These are phyloP conservation scores for Globisporangium yorkense DNA, from an alignment of 352 stramenopile species.

Conservation along the genomic window DNA sequence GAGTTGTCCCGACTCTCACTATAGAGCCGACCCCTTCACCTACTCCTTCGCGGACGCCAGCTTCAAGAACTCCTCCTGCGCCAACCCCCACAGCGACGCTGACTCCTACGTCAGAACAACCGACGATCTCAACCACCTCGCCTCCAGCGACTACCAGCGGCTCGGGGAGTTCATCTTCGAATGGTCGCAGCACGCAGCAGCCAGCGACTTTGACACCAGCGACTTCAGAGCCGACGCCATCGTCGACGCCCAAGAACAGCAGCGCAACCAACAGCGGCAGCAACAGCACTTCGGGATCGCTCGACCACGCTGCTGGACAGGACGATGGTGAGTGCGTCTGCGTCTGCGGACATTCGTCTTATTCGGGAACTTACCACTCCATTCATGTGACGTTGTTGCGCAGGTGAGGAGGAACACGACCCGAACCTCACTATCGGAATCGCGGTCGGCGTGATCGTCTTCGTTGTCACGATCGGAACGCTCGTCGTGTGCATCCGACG, in stretches of 20 bases:
- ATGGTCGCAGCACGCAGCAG: not conserved
- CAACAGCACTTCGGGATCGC: not conserved
- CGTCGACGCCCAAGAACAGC: not conserved
- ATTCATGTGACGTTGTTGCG: not conserved
- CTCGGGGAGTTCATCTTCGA: not conserved
- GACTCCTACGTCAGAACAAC: not conserved
- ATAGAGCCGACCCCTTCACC: not conserved
- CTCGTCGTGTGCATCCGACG: not conserved
- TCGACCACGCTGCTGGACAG: not conserved
- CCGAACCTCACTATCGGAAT: constrained; percentile 1
- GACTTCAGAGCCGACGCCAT: not conserved
- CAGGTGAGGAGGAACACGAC: not conserved
- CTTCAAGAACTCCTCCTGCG: not conserved
- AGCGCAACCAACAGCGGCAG: not conserved
- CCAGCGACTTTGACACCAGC: not conserved
- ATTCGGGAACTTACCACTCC: not conserved
- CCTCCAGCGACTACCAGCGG: not conserved
- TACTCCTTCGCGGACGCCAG: not conserved
- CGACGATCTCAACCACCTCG: not conserved
- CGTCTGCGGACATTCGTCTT: not conserved
- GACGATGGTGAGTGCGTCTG: not conserved
- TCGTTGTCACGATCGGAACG: not conserved
- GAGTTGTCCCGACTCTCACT: not conserved
- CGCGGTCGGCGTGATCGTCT: constrained; percentile 1
- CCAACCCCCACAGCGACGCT: not conserved